phyloP scores from a whole-genome alignment of 2,329 filamentous ascomycete genomes.

The Waltergamsia citrina region DNA sequence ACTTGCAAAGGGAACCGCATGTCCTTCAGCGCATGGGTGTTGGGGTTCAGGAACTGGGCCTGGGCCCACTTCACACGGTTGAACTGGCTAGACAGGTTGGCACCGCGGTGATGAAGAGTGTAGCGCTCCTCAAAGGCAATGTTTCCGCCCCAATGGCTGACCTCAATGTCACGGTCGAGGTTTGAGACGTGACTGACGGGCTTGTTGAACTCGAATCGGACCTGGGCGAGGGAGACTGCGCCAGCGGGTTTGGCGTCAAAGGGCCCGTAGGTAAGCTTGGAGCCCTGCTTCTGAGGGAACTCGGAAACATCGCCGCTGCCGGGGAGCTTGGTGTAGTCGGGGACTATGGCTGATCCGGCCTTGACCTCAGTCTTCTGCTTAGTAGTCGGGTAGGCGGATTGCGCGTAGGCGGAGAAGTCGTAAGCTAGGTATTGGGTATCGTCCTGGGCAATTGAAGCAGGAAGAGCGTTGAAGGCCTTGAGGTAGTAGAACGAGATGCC shows the following conservation, averaged over 20 bases:
- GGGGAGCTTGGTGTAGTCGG: constrained; percentile 73
- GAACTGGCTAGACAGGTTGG: constrained; percentile 65
- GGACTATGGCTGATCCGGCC: constrained; percentile 66
- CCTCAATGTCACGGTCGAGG: constrained; percentile 85
- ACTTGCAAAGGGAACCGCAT: constrained; percentile 70
- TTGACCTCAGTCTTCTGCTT: constrained; percentile 99
- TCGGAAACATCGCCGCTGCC: constrained; percentile 50
- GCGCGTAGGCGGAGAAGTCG: constrained; percentile 75
- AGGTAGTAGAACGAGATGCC: constrained; percentile 79
- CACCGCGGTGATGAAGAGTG: constrained; percentile 77
- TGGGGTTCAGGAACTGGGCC: constrained; percentile 65
- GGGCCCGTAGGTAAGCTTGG: constrained; percentile 81
- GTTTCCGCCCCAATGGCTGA: constrained; percentile 98
- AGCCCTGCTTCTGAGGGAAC: constrained; percentile 71
- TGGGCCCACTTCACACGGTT: constrained; percentile 69
- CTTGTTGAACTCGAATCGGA: constrained; percentile 94
- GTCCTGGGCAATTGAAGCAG: constrained; percentile 71
- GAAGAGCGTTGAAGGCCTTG: constrained; percentile 70
- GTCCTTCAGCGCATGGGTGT: constrained; percentile 70
- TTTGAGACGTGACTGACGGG: constrained; percentile 71
- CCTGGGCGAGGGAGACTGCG: constrained; percentile 58
- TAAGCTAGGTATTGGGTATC: constrained; percentile 82
- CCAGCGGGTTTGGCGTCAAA: constrained; percentile 78
- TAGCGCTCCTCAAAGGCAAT: constrained; percentile 92
- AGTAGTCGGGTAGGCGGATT: constrained; percentile 72